Percentiles rank a stretch among this genome's conserved stretches.
Conservation (phyloP, 1,284 basidiomycete species). For the Lignosus rhinocerotis region DNA sequence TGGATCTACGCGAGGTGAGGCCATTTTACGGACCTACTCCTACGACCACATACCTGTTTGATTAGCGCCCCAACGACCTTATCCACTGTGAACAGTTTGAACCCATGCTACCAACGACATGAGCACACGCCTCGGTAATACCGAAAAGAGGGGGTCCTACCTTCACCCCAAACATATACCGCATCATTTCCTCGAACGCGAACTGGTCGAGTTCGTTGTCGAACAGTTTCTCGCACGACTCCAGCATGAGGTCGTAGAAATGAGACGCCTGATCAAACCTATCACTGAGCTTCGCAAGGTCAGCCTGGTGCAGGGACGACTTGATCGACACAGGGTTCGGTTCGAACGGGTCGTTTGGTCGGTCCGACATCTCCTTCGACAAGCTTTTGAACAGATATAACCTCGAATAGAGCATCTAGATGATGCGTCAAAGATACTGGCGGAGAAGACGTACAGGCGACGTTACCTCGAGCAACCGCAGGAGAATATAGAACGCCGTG, state of each 20-base stretch:
- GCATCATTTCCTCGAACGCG: slow-evolving; percentile 88
- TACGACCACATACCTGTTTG: slow-evolving; percentile 62
- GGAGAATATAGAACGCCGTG: slow-evolving; percentile 83
- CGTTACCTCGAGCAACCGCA: slow-evolving; percentile 81
- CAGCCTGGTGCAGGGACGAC: slow-evolving; percentile 31
- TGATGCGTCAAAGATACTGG: slow-evolving; percentile 21
- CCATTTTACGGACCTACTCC: slow-evolving; percentile 8
- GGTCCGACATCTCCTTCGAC: slow-evolving; percentile 49
- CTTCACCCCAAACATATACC: slow-evolving; percentile 88
- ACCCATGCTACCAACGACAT: slow-evolving; percentile 53
- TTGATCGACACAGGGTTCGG: slow-evolving; percentile 36
- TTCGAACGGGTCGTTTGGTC: slow-evolving; percentile 28
- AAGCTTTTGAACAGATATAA: slow-evolving; percentile 78
- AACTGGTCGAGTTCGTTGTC: slow-evolving; percentile 89
- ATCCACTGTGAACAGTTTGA: slow-evolving; percentile 92
- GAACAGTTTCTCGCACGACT: slow-evolving; percentile 88
- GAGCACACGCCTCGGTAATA: background rate
- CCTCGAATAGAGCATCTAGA: slow-evolving; percentile 85
- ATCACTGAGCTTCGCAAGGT: slow-evolving; percentile 28
- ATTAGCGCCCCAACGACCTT: slow-evolving; percentile 87
- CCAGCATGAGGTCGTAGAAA: slow-evolving; percentile 84
- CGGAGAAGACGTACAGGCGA: no score
- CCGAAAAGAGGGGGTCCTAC: slow-evolving; percentile 33
- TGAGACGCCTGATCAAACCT: slow-evolving; percentile 37
- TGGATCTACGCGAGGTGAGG: slow-evolving; percentile 55